Evolutionary conservation across 257 asterid species (phyloP).

Genomic region (Gentiana macrophylla): DNA sequence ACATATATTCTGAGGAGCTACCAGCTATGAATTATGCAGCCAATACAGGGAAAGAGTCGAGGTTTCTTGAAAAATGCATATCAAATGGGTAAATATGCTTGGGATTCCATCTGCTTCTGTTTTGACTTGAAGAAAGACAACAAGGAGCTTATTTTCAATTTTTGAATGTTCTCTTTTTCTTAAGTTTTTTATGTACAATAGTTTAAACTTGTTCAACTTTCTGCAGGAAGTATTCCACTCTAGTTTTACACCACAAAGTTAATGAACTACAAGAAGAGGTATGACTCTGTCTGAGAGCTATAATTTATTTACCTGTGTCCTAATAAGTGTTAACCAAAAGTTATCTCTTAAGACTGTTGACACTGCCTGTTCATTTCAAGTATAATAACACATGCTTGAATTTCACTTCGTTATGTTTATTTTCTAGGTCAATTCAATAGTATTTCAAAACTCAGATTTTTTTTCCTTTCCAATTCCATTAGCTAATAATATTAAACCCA

Average conservation of each 20-base stretch:
- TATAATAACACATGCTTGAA: background rate
- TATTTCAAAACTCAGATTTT: no score
- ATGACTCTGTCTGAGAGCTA: conserved; percentile 12
- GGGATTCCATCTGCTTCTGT: background rate
- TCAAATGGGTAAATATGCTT: conserved; percentile 54
- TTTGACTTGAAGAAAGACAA: conserved; percentile 1
- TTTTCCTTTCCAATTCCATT: no score
- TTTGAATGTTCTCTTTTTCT: background rate
- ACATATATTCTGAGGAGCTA: conserved; percentile 62
- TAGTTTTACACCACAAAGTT: conserved; percentile 43
- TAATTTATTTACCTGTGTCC: background rate
- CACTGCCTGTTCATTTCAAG: background rate
- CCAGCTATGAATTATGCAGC: conserved; percentile 92
- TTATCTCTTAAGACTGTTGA: conserved; percentile 1
- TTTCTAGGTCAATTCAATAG: no score
- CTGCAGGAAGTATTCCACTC: conserved; percentile 74
- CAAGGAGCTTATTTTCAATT: no score
- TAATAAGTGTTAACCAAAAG: no score
- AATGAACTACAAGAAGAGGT: conserved; percentile 43
- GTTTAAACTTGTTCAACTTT: conserved; percentile 10
- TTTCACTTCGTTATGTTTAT: no score
- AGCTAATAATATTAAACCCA: background rate
- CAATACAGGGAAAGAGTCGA: conserved; percentile 81
- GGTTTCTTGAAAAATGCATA: conserved; percentile 75
- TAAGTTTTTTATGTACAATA: conserved; percentile 1